Base-by-base conservation (phyloP, 805 yeast genomes). In the Zygoascus tannicola region DNA sequence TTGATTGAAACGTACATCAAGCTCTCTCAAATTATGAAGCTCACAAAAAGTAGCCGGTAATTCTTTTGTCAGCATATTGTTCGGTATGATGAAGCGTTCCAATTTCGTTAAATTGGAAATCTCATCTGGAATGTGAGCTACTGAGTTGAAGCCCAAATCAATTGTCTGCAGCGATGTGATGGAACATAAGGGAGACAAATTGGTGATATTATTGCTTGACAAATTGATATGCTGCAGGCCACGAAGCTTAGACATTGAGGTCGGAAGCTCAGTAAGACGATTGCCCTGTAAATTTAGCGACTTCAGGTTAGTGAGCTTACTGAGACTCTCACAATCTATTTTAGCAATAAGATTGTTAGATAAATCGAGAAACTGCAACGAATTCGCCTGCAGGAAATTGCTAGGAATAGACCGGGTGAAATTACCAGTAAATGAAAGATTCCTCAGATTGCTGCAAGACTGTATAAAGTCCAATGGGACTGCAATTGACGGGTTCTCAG, bases 401-500 rank as follows among this genome's bases (percentile, higher is more conserved):
- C 69, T 58, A 2, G 97, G 97, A 57, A 88, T 82, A 39, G 68
- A 73, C 5, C 81, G 76, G 20, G 84, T 76, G 44, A 92, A 81
- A 52, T 83, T 82, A 49, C 78, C 71, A 1, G 84, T 77, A 67
- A 80, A 85, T 44, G 78, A 72, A 49, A 87, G 69, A 43, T 75
- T 74, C 22, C 74, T 71, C 55, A 87, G 68, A 55, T 84, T 84
- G 34, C 77, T 73, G 51, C 94, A 85, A 20, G 81, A 63, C 58
- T 86, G 94, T 55, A 88, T 78, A 58, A 88, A 88, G 57, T 87
- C 95, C 44, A 77, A 65, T 0, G 97, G 94, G 28, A 88, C 67
- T 47, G 79, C 76, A 43, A 90, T 80, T 15, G 94, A 82, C 3
- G 95, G 94, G 58, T 88, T 88, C 50, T 81, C 77, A 2, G 94